Base-by-base conservation (phyloP, 2,329 filamentous ascomycete species). In the Coniochaeta pulveracea region DNA sequence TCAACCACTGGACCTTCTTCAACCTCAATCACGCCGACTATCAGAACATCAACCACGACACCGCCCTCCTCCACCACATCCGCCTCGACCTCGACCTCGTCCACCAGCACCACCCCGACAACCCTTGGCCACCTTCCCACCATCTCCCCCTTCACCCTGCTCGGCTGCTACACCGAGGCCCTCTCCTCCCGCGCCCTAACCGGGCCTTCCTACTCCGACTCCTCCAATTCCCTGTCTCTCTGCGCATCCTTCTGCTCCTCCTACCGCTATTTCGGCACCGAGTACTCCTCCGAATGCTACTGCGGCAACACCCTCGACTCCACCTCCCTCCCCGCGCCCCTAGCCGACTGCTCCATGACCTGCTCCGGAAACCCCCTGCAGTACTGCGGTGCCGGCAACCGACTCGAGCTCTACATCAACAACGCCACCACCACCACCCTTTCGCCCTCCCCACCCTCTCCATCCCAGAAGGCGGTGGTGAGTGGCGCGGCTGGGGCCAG, bases 251-350 rank as follows among this genome's bases (percentile, higher is more conserved):
- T 46, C 37, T 61, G 58, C 38, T 37, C 33, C 4, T 50, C 42
- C n/a, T 61, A 50, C 35, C 50, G 45, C 12, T 69, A 63, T 44
- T 69, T 61, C 50, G 66, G 60, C 5, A 60, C 64, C 5, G 64
- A 71, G 41, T 70, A 64, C 43, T 4, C 54, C 58, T 24, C 43
- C 10, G 66, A 71, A 47, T 69, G 65, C 46, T 69, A 64, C 42
- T 71, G 66, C 46, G 65, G 63, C 21, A 61, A 69, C 42, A 48
- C 46, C 4, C 46, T 67, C 8, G 38, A 49, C 21, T 23, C 46
- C 14, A 49, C 43, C 34, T 53, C 52, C 33, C 34, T 41, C 26
- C 37, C 50, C 10, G 47, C 48, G 12, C 37, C 46, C n/a, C 38
- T 52, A 17, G 35, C 42, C 14, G 53, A 58, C 23, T 57, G 56